These are phyloP conservation scores for Macrophomina pseudophaseolina DNA, from an alignment of 2,329 filamentous ascomycete species.

Conservation along the genomic window DNA sequence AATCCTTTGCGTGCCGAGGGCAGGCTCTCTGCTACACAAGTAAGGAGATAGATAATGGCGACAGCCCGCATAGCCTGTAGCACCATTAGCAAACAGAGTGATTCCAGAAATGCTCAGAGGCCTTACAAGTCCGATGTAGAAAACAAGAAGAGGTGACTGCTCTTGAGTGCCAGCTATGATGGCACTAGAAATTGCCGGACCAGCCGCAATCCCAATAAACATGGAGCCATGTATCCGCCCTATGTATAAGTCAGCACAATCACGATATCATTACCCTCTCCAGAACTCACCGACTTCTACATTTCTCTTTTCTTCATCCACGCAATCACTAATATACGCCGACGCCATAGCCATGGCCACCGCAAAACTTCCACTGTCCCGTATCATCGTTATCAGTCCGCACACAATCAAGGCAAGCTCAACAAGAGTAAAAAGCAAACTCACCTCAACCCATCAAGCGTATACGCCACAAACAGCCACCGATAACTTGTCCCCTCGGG, in stretches of 20 bases:
- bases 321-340: slow-evolving; percentile 29
- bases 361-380: slow-evolving; percentile 26
- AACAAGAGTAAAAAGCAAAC: background rate
- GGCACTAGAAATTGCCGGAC: slow-evolving; percentile 26
- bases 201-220: slow-evolving; percentile 30
- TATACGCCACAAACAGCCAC: slow-evolving; percentile 28
- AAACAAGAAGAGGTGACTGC: slow-evolving; percentile 27
- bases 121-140: slow-evolving; percentile 28
- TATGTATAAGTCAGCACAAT: background rate
- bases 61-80: slow-evolving; percentile 24
- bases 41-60: slow-evolving; percentile 27
- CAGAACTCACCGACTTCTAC: slow-evolving; percentile 26
- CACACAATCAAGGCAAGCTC: background rate
- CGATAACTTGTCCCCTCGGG: slow-evolving; percentile 8
- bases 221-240: slow-evolving; percentile 29
- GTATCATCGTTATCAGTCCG: background rate
- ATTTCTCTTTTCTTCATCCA: slow-evolving; percentile 24
- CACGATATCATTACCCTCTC: too few species aligned
- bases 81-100: background rate
- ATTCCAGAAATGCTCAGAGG: background rate
- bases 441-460: slow-evolving; percentile 28
- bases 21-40: slow-evolving; percentile 27
- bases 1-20: slow-evolving; percentile 1
- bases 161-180: slow-evolving; percentile 18
- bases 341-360: slow-evolving; percentile 30